Evolutionary conservation across 768 basidiomycete genomes (phyloP).

Genomic region (Leucocoprinus birnbaumii): DNA sequence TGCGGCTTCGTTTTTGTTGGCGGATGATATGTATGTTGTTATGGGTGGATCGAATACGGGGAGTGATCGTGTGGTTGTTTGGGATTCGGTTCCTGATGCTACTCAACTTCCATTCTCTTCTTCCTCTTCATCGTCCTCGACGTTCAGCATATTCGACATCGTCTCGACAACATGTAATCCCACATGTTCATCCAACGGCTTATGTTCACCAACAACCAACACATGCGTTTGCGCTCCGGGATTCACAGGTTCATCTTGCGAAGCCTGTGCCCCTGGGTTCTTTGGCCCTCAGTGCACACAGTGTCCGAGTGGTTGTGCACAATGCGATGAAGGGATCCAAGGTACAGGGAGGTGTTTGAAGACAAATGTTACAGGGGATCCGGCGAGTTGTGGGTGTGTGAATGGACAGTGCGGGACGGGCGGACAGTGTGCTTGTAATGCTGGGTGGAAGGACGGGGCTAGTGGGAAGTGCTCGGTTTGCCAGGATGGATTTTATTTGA

Average conservation of each 20-base stretch:
- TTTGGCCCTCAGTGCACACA: constrained; percentile 72
- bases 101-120: constrained; percentile 51
- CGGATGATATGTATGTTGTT: constrained; percentile 67
- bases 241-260: constrained; percentile 79
- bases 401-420: constrained; percentile 73
- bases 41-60: constrained; percentile 44
- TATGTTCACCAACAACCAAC: constrained; percentile 63
- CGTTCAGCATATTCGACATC: constrained; percentile 64
- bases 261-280: constrained; percentile 69
- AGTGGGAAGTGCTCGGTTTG: constrained; percentile 82
- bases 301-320: constrained; percentile 65
- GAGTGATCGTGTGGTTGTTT: constrained; percentile 63
- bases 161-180: constrained; percentile 76
- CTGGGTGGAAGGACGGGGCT: constrained; percentile 68
- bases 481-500: constrained; percentile 70
- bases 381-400: constrained; percentile 74
- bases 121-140: constrained; percentile 26
- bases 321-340: constrained; percentile 77
- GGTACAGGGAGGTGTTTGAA: constrained; percentile 74
- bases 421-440: constrained; percentile 72
- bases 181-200: constrained; percentile 67
- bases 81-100: constrained; percentile 78
- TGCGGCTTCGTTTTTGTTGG: constrained; percentile 64
- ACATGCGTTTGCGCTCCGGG: constrained; percentile 71
- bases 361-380: constrained; percentile 46